Evolutionary conservation across 139 green algal species (phyloP), one percentile per base, ranked within the genome.

Genomic region (Chlorella vulgaris): DNA sequence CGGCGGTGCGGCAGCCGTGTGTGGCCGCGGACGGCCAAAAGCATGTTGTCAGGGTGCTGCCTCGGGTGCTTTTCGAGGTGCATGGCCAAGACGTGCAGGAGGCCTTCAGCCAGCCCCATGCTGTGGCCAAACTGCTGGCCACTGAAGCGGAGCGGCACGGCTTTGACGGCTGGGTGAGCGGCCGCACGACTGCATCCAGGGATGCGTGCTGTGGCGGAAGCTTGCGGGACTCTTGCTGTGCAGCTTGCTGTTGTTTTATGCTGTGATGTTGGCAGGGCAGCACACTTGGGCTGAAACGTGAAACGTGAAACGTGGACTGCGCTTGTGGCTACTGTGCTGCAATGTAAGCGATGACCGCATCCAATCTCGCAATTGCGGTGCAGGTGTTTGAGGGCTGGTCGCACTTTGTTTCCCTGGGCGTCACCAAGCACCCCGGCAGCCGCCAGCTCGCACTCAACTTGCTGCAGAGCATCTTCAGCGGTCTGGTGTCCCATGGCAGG

Each of bases 381-480:
- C 74, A 91, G 88, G 88, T 92, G 24, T 71, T 92, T n/a, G 88
- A 92, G 80, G 78, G 33, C 0, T 92, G 88, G 88, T 51, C 75
- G 15, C 43, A 61, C 10, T 89, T 80, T 84, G 22, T 43, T 15
- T 43, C 74, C 0, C 81, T 88, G 76, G 83, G 85, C n/a, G 86
- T 78, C 8, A 73, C 86, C 4, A 15, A 47, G 13, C 65, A 89
- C 68, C 33, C 73, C 0, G 7, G 70, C 10, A 81, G 85, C 63
- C 81, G 76, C 13, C 29, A 62, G 38, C 73, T 69, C 0, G 85
- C 78, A 1, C 28, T 86, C 31, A 31, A 3, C 6, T 70, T 89
- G 28, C n/a, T 91, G 42, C 36, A 53, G 50, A 38, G 40, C 39
- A 62, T 90, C 74, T 71, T 50, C 21, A 38, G 61, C 4, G 50